phyloP scores from a whole-genome alignment of 768 basidiomycete species.

The Amanita exitialis region DNA sequence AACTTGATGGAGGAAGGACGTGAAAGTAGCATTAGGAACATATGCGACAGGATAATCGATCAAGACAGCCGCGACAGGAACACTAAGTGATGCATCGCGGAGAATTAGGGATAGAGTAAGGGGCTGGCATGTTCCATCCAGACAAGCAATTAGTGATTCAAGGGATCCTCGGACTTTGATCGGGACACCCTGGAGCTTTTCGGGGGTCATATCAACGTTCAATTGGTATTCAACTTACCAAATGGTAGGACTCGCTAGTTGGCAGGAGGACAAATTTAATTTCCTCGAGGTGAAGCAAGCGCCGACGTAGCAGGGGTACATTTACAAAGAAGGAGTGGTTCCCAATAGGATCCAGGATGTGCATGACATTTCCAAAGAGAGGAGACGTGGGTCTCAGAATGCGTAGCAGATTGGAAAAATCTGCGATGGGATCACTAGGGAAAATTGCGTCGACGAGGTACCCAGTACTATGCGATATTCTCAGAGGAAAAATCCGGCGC shows the following conservation, averaged over 20 bases:
- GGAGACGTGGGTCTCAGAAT: conserved; percentile 24
- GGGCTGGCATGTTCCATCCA: not conserved
- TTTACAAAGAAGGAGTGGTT: conserved; percentile 53
- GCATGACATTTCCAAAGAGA: conserved; percentile 29
- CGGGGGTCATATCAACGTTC: not conserved
- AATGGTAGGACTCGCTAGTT: not conserved
- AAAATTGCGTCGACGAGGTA: conserved; percentile 42
- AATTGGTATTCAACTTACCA: conserved; percentile 6
- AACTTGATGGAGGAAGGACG: conserved; percentile 32
- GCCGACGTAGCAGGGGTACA: conserved; percentile 13
- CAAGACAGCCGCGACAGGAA: conserved; percentile 49
- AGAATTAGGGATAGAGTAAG: conserved; percentile 17
- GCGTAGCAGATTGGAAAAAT: conserved; percentile 26
- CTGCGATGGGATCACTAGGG: conserved; percentile 21
- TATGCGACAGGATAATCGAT: conserved; percentile 57
- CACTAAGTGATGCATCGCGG: conserved; percentile 17
- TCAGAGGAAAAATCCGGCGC: conserved; percentile 11
- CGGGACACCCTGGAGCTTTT: not conserved
- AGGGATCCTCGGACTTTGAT: not conserved
- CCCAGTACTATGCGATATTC: conserved; percentile 24
- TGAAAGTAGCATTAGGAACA: conserved; percentile 20
- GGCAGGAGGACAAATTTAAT: conserved; percentile 1
- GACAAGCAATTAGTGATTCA: not conserved
- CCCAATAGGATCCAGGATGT: conserved; percentile 34
- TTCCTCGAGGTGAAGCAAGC: conserved; percentile 5